Conservation (phyloP, 345 rosid genomes). For the Mangifera indica region DNA sequence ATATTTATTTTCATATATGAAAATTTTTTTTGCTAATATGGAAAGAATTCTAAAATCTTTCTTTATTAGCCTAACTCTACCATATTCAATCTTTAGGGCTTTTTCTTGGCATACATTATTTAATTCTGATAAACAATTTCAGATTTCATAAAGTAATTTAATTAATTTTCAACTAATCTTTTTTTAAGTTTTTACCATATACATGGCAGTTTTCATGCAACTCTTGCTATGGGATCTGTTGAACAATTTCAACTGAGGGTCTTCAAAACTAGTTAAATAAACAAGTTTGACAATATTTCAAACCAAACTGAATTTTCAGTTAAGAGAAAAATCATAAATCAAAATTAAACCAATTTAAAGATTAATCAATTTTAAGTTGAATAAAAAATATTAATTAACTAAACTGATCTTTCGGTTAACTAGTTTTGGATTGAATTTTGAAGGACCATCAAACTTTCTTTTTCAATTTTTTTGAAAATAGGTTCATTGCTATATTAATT, state of each 20-base stretch:
- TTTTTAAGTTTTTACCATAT: not conserved
- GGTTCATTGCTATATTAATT: too few species aligned
- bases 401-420: too few species aligned
- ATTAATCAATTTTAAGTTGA: too few species aligned
- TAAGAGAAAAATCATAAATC: too few species aligned
- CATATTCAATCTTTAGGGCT: conserved; percentile 6
- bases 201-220: not conserved
- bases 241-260: not conserved
- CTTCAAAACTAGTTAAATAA: too few species aligned
- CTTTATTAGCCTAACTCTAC: not conserved
- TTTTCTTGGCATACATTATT: conserved; percentile 13
- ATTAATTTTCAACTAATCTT: not conserved
- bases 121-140: not conserved
- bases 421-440: too few species aligned
- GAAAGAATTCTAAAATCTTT: not conserved
- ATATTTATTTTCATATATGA: conserved; percentile 9
- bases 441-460: too few species aligned
- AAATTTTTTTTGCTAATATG: not conserved
- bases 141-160: conserved; percentile 3
- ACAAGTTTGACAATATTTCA: too few species aligned
- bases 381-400: too few species aligned
- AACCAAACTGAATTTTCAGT: too few species aligned
- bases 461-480: too few species aligned
- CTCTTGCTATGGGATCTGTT: not conserved
- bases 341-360: too few species aligned